A percentile compares a stretch with the other conserved stretches of the same genome.
Conservation (phyloP, 192 early-diverging fungal genomes). For the Mortierella hygrophila region DNA sequence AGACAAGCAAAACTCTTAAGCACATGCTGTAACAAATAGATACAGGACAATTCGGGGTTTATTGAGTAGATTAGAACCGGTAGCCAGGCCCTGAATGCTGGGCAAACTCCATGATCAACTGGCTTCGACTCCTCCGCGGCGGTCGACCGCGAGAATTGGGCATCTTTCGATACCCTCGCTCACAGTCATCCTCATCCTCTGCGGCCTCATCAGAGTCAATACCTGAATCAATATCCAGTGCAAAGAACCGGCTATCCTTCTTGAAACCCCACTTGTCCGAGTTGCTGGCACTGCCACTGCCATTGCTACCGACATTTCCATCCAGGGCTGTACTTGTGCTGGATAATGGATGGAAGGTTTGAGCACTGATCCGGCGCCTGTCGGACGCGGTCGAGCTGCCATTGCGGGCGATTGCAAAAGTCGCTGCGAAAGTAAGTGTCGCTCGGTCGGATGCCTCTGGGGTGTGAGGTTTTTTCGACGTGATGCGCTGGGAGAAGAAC, state of each 20-base stretch:
- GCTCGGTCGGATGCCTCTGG: background rate
- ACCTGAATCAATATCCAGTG: background rate
- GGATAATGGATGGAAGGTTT: conserved; percentile 34
- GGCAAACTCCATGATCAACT: conserved; percentile 30
- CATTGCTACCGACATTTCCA: background rate
- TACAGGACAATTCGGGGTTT: background rate
- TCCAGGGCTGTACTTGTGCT: background rate
- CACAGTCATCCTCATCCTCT: conserved; percentile 30
- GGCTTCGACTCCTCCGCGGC: conserved; percentile 1
- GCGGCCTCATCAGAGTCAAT: background rate
- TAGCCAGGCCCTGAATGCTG: conserved; percentile 20
- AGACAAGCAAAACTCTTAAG: no score
- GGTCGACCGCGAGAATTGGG: conserved; percentile 28
- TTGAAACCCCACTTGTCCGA: background rate
- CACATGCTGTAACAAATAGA: no score
- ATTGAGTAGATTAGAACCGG: background rate
- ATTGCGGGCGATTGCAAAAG: conserved; percentile 25
- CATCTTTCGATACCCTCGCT: conserved; percentile 38
- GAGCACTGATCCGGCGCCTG: conserved; percentile 18
- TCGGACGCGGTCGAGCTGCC: conserved; percentile 12
- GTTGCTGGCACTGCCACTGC: background rate
- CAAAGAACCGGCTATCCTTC: background rate
- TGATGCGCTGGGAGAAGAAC: background rate
- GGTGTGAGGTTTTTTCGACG: background rate
- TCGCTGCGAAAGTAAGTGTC: conserved; percentile 19